A percentile compares a stretch with the other conserved stretches of the same genome.
phyloP scores from a whole-genome alignment of 768 basidiomycete genomes.

The Punctularia strigosozonata region DNA sequence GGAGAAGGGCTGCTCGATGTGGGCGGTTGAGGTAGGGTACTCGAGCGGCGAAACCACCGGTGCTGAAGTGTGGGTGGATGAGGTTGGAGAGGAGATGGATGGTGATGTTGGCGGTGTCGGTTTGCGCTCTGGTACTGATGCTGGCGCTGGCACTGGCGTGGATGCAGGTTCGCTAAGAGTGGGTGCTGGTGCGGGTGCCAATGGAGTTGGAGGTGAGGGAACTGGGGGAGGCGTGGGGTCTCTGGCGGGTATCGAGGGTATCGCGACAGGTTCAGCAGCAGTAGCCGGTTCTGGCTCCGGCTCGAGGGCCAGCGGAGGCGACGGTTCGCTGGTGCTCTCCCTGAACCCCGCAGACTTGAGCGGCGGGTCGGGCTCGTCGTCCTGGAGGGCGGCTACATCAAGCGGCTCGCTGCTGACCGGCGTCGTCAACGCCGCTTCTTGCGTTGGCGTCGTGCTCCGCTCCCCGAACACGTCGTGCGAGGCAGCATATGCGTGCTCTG shows the following conservation, averaged over 20 bases:
- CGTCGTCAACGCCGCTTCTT: background rate
- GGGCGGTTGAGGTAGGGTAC: conserved; percentile 10
- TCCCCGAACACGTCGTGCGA: conserved; percentile 1
- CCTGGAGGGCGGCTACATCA: conserved; percentile 2
- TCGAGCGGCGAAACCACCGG: conserved; percentile 18
- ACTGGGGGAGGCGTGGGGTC: background rate
- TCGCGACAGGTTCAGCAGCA: background rate
- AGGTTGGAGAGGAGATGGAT: conserved; percentile 3
- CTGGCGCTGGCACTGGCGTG: conserved; percentile 24
- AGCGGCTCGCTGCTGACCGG: background rate
- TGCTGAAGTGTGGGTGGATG: conserved; percentile 7
- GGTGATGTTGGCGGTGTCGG: conserved; percentile 2
- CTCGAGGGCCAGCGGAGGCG: conserved; percentile 7
- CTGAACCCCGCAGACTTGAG: conserved; percentile 37
- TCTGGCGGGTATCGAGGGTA: background rate
- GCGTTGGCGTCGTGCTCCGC: conserved; percentile 10
- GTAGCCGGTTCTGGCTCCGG: conserved; percentile 22
- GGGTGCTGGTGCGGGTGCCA: conserved; percentile 22
- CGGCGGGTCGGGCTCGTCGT: conserved; percentile 9
- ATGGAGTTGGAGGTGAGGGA: background rate
- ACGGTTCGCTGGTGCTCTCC: conserved; percentile 26
- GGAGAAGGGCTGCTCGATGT: conserved; percentile 24
- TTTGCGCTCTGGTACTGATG: conserved; percentile 6
- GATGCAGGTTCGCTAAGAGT: conserved; percentile 2
- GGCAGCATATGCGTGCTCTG: conserved; percentile 2